Evolutionary conservation across 192 early-diverging fungal species (phyloP), one percentile per base, ranked within the genome.

Genomic region (Gryganskiella cystojenkinii): DNA sequence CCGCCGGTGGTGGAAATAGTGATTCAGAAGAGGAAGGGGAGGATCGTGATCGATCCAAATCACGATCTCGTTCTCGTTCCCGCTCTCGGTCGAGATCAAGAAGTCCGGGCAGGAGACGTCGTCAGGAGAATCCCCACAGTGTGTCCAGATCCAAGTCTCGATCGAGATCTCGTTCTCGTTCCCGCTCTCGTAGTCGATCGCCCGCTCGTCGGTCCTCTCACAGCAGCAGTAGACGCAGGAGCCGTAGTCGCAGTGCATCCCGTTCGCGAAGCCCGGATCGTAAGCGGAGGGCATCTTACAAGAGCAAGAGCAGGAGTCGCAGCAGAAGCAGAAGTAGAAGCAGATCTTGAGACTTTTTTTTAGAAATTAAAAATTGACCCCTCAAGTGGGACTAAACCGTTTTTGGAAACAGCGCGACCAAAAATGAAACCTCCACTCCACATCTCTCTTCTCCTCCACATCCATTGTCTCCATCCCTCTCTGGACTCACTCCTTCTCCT

Each of bases 31-130:
- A 17, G 52, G 51, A 50, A 42, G 66, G 31, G 25, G 40, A 51
- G 44, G 44, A 24, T 64, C 64, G 51, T n/a, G n/a, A n/a, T 33
- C 49, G 66, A 10, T 61, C 58, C 6, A 37, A 51, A 24, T 54
- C 58, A 0, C 44, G 64, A 7, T 61, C 61, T 30, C 42, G 79
- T 13, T 82, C 80, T 9, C 59, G 80, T 8, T 61, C 80, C 52
- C 69, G 27, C 11, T 67, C 52, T 28, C 58, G 68, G 11, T 27
- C 20, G 14, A 53, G 44, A 34, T 45, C 49, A n/a, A 31, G 66
- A 11, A 4, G 58, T 4, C 57, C 42, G 15, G 20, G 50, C 11
- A 53, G 44, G 17, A 30, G 52, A 4, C 24, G 54, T 22, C 14
- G n/a, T n/a, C n/a, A n/a, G n/a, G n/a, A n/a, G n/a, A n/a, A n/a